phyloP scores from a whole-genome alignment of 805 yeast species.

The Hanseniaspora valbyensis region DNA sequence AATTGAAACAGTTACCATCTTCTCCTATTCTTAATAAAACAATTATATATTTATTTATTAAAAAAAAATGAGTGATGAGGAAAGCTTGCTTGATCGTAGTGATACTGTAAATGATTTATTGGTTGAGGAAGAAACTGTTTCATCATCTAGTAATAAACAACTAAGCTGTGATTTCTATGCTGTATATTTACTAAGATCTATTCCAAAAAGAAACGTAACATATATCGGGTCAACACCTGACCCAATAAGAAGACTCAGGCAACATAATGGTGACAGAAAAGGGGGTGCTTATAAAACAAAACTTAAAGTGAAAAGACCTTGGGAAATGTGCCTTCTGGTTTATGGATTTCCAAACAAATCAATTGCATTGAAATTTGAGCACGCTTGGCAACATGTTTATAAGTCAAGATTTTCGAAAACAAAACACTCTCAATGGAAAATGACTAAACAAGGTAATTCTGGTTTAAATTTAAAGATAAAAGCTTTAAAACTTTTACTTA shows the following conservation, averaged over 20 bases:
- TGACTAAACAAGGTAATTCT: constrained; percentile 31
- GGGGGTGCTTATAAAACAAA: constrained; percentile 69
- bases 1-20: too few species aligned
- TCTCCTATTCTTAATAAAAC: too few species aligned
- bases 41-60: too few species aligned
- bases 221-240: constrained; percentile 79
- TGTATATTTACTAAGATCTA: constrained; percentile 57
- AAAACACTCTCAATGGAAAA: constrained; percentile 18
- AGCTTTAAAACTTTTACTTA: constrained; percentile 36
- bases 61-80: too few species aligned
- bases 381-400: constrained; percentile 70
- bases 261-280: constrained; percentile 61
- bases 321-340: constrained; percentile 56
- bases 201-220: constrained; percentile 45
- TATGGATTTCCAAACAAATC: constrained; percentile 62
- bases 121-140: too few species aligned
- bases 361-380: constrained; percentile 69
- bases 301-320: constrained; percentile 49
- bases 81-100: too few species aligned
- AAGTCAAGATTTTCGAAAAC: constrained; percentile 48
- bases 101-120: too few species aligned
- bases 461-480: constrained; percentile 39
- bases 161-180: constrained; percentile 40
- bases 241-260: constrained; percentile 56
- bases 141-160: neutral